Conservation (phyloP, 148 eudicot species). For the Nepenthes gracilis region DNA sequence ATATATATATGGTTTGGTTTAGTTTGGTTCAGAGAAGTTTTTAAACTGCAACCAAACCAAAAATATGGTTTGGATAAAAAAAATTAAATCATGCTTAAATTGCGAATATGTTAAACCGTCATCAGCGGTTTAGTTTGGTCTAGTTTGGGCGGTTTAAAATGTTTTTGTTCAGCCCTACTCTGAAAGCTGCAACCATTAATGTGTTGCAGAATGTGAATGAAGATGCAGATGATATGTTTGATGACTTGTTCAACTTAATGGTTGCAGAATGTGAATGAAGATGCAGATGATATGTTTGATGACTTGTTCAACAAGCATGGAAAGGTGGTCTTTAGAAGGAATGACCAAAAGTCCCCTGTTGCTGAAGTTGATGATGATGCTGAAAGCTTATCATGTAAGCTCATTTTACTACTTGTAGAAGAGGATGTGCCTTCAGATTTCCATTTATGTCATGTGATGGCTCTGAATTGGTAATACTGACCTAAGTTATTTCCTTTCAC, state of each 20-base stretch:
- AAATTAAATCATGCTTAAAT: no score
- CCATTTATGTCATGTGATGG: not conserved
- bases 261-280: slow-evolving; percentile 77
- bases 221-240: slow-evolving; percentile 2
- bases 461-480: not conserved
- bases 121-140: no score
- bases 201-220: not conserved
- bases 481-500: not conserved
- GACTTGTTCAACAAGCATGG: slow-evolving; percentile 75
- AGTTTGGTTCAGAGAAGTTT: no score
- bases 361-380: slow-evolving; percentile 95
- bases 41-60: no score
- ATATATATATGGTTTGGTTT: no score
- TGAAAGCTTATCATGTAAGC: slow-evolving; percentile 89
- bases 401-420: slow-evolving; percentile 7
- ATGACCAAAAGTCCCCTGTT: slow-evolving; percentile 55
- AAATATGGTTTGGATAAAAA: no score
- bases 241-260: no score
- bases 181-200: not conserved
- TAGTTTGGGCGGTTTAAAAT: no score
- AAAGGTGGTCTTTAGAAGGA: slow-evolving; percentile 63
- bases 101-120: no score
- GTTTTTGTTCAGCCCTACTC: not conserved
- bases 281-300: slow-evolving; percentile 89
- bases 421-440: not conserved